These are phyloP conservation scores for Gigaspora rosea DNA, from an alignment of 192 early-diverging fungal species.

Conservation along the genomic window DNA sequence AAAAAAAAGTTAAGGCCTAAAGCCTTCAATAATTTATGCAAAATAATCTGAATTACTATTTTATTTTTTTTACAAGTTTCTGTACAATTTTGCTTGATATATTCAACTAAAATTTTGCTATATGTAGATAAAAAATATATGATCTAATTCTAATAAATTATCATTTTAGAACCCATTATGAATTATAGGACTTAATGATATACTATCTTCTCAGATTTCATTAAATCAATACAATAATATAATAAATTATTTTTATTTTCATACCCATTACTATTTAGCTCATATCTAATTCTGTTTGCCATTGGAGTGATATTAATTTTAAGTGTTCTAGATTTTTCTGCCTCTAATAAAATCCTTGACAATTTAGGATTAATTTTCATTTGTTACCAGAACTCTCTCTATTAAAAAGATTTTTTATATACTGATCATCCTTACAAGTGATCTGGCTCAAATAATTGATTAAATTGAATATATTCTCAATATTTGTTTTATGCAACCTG, in stretches of 20 bases:
- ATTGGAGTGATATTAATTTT: constrained; percentile 8
- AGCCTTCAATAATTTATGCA: too few species aligned
- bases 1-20: too few species aligned
- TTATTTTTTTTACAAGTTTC: too few species aligned
- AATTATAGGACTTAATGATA: too few species aligned
- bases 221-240: not conserved
- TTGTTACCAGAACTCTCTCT: constrained; percentile 1
- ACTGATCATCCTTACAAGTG: constrained; percentile 5
- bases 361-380: not conserved
- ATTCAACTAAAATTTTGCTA: too few species aligned
- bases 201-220: not conserved
- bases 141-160: too few species aligned
- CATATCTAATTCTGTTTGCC: constrained; percentile 12
- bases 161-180: too few species aligned
- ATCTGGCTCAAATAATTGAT: constrained; percentile 5
- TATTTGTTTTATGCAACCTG: not conserved
- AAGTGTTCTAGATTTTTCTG: not conserved
- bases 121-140: too few species aligned
- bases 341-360: constrained; percentile 8
- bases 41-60: too few species aligned
- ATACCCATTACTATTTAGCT: not conserved
- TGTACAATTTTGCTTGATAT: too few species aligned
- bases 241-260: not conserved
- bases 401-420: not conserved
- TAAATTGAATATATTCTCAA: constrained; percentile 15